phyloP scores from a whole-genome alignment of 2,329 filamentous ascomycete species.

The Knufia petricola region DNA sequence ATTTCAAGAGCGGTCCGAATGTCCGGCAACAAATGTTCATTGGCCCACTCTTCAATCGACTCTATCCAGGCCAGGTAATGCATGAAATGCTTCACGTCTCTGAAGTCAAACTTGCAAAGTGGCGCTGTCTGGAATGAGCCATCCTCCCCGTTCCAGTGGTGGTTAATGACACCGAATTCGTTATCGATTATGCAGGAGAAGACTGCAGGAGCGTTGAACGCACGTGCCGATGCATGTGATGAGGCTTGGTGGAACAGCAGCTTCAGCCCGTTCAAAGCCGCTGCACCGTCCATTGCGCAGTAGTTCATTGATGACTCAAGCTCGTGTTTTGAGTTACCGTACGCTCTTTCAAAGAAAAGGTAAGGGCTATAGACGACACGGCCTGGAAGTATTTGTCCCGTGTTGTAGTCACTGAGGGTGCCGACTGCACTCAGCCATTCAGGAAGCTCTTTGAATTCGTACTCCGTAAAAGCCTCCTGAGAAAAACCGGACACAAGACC shows the following conservation, averaged over 20 bases:
- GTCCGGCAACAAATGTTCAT: conserved; percentile 14
- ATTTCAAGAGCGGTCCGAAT: conserved; percentile 15
- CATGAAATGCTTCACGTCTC: conserved; percentile 14
- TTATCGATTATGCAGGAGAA: conserved; percentile 21
- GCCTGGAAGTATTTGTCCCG: conserved; percentile 15
- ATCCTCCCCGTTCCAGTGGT: conserved; percentile 17
- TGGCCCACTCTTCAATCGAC: conserved; percentile 21
- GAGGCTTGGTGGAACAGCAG: neutral
- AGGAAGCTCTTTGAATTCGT: conserved; percentile 16
- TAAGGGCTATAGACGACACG: conserved; percentile 16
- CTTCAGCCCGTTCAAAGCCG: conserved; percentile 1
- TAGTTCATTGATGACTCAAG: conserved; percentile 19
- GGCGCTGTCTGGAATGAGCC: conserved; percentile 18
- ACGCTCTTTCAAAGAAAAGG: conserved; percentile 19
- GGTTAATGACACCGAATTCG: conserved; percentile 18
- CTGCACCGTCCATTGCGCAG: conserved; percentile 19
- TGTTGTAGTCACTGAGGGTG: conserved; percentile 16
- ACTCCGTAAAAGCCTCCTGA: conserved; percentile 16
- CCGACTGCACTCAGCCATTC: conserved; percentile 15
- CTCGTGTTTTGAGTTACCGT: conserved; percentile 14
- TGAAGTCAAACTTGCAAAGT: conserved; percentile 19
- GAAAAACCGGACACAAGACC: conserved; percentile 17
- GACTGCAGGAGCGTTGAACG: conserved; percentile 6
- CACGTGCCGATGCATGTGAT: neutral
- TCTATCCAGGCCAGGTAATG: conserved; percentile 21